Conservation (phyloP, 2,329 filamentous ascomycete species). For the Juglanconis oblonga region DNA sequence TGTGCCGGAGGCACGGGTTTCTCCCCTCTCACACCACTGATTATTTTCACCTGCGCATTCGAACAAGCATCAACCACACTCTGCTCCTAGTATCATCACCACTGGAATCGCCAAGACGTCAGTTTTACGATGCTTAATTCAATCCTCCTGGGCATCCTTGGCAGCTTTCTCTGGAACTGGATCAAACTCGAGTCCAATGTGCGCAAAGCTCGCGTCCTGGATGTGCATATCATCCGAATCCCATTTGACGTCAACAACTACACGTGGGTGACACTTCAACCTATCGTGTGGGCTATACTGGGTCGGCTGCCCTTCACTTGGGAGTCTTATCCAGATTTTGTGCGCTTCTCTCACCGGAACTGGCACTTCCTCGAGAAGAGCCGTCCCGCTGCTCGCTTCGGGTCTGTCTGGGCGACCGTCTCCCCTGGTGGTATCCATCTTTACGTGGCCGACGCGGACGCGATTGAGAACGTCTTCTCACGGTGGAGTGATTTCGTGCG, state of each 20-base stretch:
- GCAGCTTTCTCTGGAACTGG: too few species aligned
- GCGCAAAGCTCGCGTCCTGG: neutral
- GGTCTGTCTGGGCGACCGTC: conserved; percentile 26
- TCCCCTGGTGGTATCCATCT: conserved; percentile 21
- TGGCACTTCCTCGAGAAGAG: conserved; percentile 23
- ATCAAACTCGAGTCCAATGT: neutral
- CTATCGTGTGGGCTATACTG: conserved; percentile 21
- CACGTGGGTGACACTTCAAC: neutral
- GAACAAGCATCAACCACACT: too few species aligned
- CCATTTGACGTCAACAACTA: neutral
- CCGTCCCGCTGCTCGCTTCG: conserved; percentile 14
- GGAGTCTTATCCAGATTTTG: conserved; percentile 22
- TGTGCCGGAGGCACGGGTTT: too few species aligned
- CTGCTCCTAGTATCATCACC: too few species aligned
- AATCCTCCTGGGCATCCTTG: too few species aligned
- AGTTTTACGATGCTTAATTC: too few species aligned
- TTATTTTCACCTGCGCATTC: too few species aligned
- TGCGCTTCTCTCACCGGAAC: conserved; percentile 24
- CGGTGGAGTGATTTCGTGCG: conserved; percentile 23
- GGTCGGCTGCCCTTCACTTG: conserved; percentile 22
- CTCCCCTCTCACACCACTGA: too few species aligned
- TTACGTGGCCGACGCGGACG: conserved; percentile 24
- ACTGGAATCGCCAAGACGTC: too few species aligned
- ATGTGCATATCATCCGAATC: neutral
- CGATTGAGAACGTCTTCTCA: conserved; percentile 22